phyloP scores from a whole-genome alignment of 257 asterid species.

The Nemophila menziesii region DNA sequence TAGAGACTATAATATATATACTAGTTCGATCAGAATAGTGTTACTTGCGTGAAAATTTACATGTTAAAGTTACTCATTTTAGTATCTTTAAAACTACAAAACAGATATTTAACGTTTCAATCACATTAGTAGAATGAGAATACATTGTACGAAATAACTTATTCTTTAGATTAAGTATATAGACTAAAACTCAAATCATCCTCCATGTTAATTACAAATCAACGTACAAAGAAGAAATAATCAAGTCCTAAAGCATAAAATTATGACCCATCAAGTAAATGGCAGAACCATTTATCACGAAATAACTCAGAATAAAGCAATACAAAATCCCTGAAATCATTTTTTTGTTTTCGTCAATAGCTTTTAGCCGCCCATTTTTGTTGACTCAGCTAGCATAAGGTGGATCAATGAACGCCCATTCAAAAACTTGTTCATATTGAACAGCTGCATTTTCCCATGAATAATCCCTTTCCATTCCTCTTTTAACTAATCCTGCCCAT shows the following conservation, averaged over 20 bases:
- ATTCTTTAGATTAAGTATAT: no score
- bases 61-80: no score
- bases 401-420: conserved; percentile 74
- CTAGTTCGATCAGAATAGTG: no score
- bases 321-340: background rate
- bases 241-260: background rate
- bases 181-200: background rate
- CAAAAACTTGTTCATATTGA: conserved; percentile 71
- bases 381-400: conserved; percentile 55
- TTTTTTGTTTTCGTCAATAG: background rate
- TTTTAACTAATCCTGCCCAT: conserved; percentile 76
- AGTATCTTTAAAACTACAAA: no score
- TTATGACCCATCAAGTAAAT: background rate
- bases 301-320: background rate
- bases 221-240: background rate
- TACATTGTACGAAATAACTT: no score
- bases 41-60: no score
- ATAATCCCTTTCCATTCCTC: conserved; percentile 75
- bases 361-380: background rate
- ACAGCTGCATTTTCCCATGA: conserved; percentile 90
- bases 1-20: no score
- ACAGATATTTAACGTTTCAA: no score
- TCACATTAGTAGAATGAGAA: no score
- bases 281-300: background rate
- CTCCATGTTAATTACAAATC: background rate